These are phyloP conservation scores for Rosa chinensis DNA, from an alignment of 306 rosid genomes.

Conservation along the genomic window DNA sequence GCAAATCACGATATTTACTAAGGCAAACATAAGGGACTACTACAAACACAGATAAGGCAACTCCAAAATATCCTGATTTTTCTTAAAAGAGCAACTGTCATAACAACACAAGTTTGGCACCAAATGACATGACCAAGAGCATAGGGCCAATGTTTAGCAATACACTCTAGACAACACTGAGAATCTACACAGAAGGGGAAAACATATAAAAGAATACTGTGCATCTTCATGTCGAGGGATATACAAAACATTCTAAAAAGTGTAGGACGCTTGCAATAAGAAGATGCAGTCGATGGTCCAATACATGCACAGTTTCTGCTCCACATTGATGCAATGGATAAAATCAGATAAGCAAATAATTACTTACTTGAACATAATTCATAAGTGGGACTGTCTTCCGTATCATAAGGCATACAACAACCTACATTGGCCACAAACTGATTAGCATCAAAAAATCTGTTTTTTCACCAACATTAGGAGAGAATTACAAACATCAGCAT, in stretches of 20 bases:
- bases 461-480: neutral
- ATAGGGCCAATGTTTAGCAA: neutral
- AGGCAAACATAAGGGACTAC: neutral
- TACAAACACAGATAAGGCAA: neutral
- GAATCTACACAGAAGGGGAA: neutral
- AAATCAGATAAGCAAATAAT: conserved; percentile 8
- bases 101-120: neutral
- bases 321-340: neutral
- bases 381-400: conserved; percentile 91
- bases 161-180: neutral
- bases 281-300: neutral
- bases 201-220: neutral
- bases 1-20: neutral
- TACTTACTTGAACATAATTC: conserved; percentile 93
- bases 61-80: neutral
- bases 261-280: neutral
- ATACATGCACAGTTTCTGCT: neutral
- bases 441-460: conserved; percentile 2
- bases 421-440: conserved; percentile 44
- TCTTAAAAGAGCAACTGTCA: neutral
- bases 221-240: neutral
- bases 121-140: neutral
- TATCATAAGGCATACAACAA: conserved; percentile 91
- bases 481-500: neutral
- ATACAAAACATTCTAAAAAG: neutral